Base-by-base conservation (phyloP, 495 filamentous ascomycete genomes). In the Thermochaetoides thermophila region DNA sequence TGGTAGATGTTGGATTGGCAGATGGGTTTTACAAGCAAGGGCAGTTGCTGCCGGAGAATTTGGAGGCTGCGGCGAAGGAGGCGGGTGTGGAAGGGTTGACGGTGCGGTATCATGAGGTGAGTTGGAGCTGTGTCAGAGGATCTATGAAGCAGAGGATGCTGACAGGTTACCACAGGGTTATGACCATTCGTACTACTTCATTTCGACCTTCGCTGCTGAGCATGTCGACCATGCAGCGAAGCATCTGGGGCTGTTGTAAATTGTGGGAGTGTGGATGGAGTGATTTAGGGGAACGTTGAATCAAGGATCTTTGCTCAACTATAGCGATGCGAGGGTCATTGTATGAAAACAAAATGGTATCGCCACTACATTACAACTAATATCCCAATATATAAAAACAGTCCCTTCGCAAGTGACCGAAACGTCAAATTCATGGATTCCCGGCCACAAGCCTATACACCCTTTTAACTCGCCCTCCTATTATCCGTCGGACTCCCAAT, bases 111-210 rank as follows among this genome's bases (percentile, higher is more conserved):
- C 87, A 94, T 60, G 62, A 73, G 42, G 71, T 72, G 35, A 55
- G 60, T 23, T 38, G 7, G 3, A 4, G 0, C 23, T 25, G 23
- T 17, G 12, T 30, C 8, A 29, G 15, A 11, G 2, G 16, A 6
- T 39, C 8, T 30, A 6, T 13, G 16, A 19, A 7, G 10, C 11
- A 15, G 6, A 14, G 29, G 0, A 17, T 16, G 12, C 6, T 22
- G 10, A 20, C 7, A 27, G 33, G 27, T 22, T 45, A 25, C 38
- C 21, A 17, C 49, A 83, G 50, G 85, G 74, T 32, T 97, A 97
- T 52, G 91, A 97, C 56, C 89, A 96, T 55, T 91, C 83, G 34
- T 97, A 97, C 54, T 95, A 69, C 57, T 92, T 89, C 46, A 87
- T 97, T 62, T 73, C 87, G 18, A 72, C 65, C 8, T 97, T 97